Conservation (phyloP, 495 filamentous ascomycete species). For the Neurospora cerealis region DNA sequence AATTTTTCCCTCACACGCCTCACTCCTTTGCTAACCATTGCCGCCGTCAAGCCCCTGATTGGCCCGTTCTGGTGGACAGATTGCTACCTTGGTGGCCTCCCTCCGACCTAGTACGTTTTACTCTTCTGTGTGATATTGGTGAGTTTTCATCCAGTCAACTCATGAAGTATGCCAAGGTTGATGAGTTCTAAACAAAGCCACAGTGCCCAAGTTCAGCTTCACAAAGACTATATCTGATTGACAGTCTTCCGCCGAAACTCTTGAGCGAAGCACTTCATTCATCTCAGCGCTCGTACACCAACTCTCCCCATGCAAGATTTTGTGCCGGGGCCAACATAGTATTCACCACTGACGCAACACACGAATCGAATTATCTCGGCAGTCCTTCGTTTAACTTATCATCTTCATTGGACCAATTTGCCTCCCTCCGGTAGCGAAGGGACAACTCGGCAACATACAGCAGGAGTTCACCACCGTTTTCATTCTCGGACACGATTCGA, state of each 20-base stretch:
- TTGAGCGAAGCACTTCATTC: neutral
- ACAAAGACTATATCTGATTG: neutral
- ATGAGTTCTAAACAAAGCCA: neutral
- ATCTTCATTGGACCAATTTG: neutral
- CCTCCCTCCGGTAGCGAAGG: neutral
- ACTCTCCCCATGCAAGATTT: neutral
- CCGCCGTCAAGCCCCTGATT: conserved; percentile 15
- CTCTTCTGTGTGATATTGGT: conserved; percentile 43
- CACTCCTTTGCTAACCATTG: conserved; percentile 8
- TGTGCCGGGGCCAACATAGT: neutral
- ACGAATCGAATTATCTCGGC: conserved; percentile 6
- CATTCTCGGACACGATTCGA: neutral
- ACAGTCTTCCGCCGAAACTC: neutral
- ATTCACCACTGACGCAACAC: conserved; percentile 11
- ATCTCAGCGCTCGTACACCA: neutral
- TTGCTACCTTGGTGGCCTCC: conserved; percentile 11
- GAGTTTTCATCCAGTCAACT: conserved; percentile 31
- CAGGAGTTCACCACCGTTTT: neutral
- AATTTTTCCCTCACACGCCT: conserved; percentile 3
- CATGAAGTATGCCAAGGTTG: neutral
- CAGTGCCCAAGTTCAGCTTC: neutral
- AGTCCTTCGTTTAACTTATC: conserved; percentile 22
- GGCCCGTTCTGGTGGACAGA: conserved; percentile 20
- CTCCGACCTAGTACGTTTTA: neutral
- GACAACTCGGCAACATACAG: neutral